Conservation (phyloP, 2,329 filamentous ascomycete genomes). For the Neopestalotiopsis clavispora region DNA sequence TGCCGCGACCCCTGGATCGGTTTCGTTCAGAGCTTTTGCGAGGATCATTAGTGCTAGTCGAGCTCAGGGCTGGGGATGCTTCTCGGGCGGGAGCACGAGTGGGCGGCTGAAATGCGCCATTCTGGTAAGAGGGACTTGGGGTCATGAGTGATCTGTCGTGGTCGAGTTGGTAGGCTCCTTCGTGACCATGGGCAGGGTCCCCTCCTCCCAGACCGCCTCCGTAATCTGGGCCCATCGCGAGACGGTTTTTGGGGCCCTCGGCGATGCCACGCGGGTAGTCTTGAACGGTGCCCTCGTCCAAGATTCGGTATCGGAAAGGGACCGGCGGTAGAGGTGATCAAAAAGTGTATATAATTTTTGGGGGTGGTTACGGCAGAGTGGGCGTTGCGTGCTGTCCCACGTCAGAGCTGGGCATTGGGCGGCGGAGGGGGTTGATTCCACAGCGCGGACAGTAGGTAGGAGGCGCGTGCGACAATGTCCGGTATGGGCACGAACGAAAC, state of each 20-base stretch:
- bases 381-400: conserved; percentile 21
- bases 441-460: conserved; percentile 5
- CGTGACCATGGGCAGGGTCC: conserved; percentile 37
- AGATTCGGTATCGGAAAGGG: conserved; percentile 3
- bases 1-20: conserved; percentile 57
- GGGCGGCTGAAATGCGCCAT: conserved; percentile 34
- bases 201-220: conserved; percentile 37
- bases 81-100: conserved; percentile 29
- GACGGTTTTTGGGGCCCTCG: conserved; percentile 4
- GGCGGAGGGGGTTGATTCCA: conserved; percentile 12
- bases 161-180: conserved; percentile 36
- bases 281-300: conserved; percentile 11
- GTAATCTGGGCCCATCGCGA: conserved; percentile 38
- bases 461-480: conserved; percentile 16
- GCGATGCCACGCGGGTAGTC: conserved; percentile 7
- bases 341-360: background rate
- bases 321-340: conserved; percentile 4
- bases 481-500: background rate
- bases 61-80: conserved; percentile 43
- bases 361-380: conserved; percentile 17
- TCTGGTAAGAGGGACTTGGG: conserved; percentile 36
- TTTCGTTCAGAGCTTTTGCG: conserved; percentile 63
- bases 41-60: conserved; percentile 46
- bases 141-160: conserved; percentile 38
- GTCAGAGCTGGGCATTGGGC: conserved; percentile 24